Evolutionary conservation across 2,329 filamentous ascomycete species (phyloP), one percentile per base, ranked within the genome.

Genomic region (Aspergillus sp.): DNA sequence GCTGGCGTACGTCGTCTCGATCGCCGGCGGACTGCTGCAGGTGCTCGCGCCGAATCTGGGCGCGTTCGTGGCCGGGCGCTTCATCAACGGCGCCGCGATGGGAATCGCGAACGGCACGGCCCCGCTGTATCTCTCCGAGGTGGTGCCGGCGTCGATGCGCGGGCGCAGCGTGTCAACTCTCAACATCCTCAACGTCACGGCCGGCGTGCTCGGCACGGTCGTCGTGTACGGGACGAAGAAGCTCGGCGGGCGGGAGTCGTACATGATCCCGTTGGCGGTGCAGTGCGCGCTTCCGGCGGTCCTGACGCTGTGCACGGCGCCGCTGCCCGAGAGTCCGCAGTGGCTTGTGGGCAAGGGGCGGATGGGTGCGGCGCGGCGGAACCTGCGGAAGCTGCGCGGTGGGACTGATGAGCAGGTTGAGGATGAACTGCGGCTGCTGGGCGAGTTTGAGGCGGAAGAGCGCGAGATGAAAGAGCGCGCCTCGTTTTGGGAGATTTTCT

Each of bases 401-500:
- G 66, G 55, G 50, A 64, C 59, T 7, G 64, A 70, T 35, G 52
- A 53, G 14, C 55, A 67, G 47, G 61, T 73, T 19, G 64, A 65
- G 5, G 59, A 65, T 32, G 69, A 72, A 53, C 56, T 73, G 14
- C 62, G 55, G 9, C 55, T 71, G 11, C 69, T 70, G 57, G 57
- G 54, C 64, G 62, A 45, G 61, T 71, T 46, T 60, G 19, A 45
- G 43, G 35, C 59, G 10, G 63, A 59, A 16, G 57, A 65, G 30
- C 60, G 60, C 19, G 56, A 63, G 14, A 52, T 65, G 4, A 60
- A 52, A 14, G 42, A 57, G 1, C 51, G 65, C n/a, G 61, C 64
- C 9, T 58, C 60, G 6, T 69, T 72, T 52, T 70, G 65, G 66
- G 61, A 71, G 47, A 72, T 74, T 14, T 70, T 73, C 53, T 58